Evolutionary conservation across 139 green algal species (phyloP), one percentile per base, ranked within the genome.

Genomic region (Parachlorella kessleri): DNA sequence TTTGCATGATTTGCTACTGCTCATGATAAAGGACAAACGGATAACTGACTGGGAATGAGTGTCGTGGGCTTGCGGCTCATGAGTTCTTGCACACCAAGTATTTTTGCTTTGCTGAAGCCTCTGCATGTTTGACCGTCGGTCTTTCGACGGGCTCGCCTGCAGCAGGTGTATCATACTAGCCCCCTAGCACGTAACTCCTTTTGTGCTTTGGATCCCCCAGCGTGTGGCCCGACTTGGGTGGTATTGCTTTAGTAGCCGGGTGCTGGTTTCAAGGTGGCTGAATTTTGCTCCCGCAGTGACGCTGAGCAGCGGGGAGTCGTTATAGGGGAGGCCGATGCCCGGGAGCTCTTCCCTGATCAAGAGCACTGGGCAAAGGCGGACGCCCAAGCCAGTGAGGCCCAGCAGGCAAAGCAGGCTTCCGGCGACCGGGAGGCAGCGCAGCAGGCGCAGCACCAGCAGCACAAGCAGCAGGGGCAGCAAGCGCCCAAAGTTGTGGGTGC

Each of bases 241-340:
- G n/a, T n/a, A n/a, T n/a, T n/a, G n/a, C n/a, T n/a, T n/a, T n/a
- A n/a, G n/a, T n/a, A n/a, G n/a, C n/a, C n/a, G n/a, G n/a, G n/a
- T n/a, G n/a, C n/a, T n/a, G n/a, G n/a, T n/a, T n/a, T n/a, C n/a
- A n/a, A n/a, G n/a, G n/a, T n/a, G n/a, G n/a, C n/a, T n/a, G n/a
- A n/a, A n/a, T n/a, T n/a, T n/a, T n/a, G n/a, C n/a, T n/a, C n/a
- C 18, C 39, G 78, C 78, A 83, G 78, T 8, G 85, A 89, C 63
- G 84, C 84, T 1, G 48, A 83, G 42, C 38, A 79, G 38, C 71
- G 91, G 4, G 86, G 80, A 0, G 85, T 89, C 30, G 68, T 95
- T 7, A 84, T 94, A 10, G 41, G 73, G 3, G 84, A 93, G n/a
- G 90, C 91, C 0, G 42, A 32, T 33, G 89, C 90, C 0, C 28